Evolutionary conservation across 768 basidiomycete genomes (phyloP), one percentile per base, ranked within the genome.

Genomic region (Lactarius trivialis): DNA sequence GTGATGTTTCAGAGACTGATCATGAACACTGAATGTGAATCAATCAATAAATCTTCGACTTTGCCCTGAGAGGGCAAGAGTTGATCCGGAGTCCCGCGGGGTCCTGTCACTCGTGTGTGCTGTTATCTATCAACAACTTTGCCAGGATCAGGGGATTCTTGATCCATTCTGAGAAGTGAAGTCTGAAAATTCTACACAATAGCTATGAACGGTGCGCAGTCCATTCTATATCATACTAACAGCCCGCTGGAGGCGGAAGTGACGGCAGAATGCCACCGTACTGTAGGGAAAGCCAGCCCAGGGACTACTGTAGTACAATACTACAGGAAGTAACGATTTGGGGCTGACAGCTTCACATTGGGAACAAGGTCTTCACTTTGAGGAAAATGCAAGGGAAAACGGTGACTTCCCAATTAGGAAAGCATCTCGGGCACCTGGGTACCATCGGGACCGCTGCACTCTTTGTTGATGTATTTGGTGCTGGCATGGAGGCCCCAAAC

Each of bases 81-180:
- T 30, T 60, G 63, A 64, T 64, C 58, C 63, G 58, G 63, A 50
- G 63, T 50, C 30, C 58, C 57, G 63, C 54, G 63, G 62, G 37
- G 30, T 56, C 54, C 24, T 51, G 39, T 19, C 19, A 19, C 39
- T n/a, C 6, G 1, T 12, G 7, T 51, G 53, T 51, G 58, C 28
- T 55, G 41, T 55, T 41, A 32, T 39, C 48, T 28, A 54, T 41
- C 21, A 36, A 39, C 21, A 24, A 45, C 21, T 12, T n/a, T 45
- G 4, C 21, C 21, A 24, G 11, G 28, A 19, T 33, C 41, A 15
- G 57, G 17, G 33, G 26, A 6, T 48, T 48, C 6, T 26, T 48
- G 45, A 48, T 48, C 7, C 11, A 12, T 48, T 48, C 21, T 30
- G 34, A 48, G 43, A 57, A 33, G 32, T 26, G 19, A 36, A 36